Evolutionary conservation across 345 rosid genomes (phyloP), one percentile per base, ranked within the genome.

Genomic region (Geranium rotundifolium): DNA sequence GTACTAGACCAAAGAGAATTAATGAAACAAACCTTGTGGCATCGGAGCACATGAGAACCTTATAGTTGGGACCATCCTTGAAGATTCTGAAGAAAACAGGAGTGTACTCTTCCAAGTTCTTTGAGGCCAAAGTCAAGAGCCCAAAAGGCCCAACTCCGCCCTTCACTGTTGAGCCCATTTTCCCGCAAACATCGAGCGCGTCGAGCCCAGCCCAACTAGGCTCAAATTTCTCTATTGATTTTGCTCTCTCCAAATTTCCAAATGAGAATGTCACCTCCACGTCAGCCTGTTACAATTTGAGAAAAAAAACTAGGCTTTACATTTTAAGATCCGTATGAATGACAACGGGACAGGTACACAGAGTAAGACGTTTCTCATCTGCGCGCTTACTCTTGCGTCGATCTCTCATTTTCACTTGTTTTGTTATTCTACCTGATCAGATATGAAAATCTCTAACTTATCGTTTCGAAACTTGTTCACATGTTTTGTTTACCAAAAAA

Each of bases 71-170:
- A 4, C 52, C 29, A 1, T 67, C 66, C 73, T 78, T 85, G 72
- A 83, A 92, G 17, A 87, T 75, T 66, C 87, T 87, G 57, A 93
- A 93, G 83, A 81, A 89, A 27, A 93, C 87, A 0, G 95, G 91
- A 61, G 95, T 86, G 69, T 63, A 84, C 57, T 93, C 96, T 66
- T 83, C 87, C 1, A 85, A 75, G 49, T 79, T 71, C 37, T 71
- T 54, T 0, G 95, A 81, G 0, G 95, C 98, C 37, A 92, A 73
- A 3, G 91, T 86, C 66, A 89, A 49, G 55, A 92, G 72, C 46
- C 97, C 97, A 56, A 92, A 92, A 4, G 97, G 97, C 19, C 98
- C 98, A 0, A 92, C 67, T 1, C 88, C 88, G 7, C 96, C 96
- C 0, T 41, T 58, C 17, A 69, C 75, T 0, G 68, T 70, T 0